Conservation (phyloP, 140 eudicot genomes). For the Anethum foeniculum region DNA sequence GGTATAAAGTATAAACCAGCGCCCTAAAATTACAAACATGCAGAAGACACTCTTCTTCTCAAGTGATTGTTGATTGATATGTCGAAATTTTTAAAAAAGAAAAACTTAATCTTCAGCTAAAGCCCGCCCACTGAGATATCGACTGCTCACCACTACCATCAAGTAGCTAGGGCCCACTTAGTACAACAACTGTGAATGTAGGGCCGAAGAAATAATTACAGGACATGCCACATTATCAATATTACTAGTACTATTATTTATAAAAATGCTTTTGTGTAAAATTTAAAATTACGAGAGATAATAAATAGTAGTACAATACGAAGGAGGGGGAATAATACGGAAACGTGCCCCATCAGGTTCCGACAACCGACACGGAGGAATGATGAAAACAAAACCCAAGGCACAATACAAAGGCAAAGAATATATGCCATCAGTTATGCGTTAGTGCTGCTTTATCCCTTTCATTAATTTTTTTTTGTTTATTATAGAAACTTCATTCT, state of each 20-base stretch:
- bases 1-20: no score
- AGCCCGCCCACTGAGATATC: background rate
- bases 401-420: background rate
- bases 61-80: background rate
- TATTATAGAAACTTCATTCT: background rate
- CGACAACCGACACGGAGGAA: conserved; percentile 8
- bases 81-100: background rate
- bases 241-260: no score
- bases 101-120: background rate
- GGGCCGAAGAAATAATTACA: background rate
- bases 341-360: background rate
- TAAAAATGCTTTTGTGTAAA: no score
- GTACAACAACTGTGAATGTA: background rate
- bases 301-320: background rate
- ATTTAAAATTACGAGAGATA: no score
- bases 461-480: background rate
- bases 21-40: no score
- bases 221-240: background rate
- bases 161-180: background rate
- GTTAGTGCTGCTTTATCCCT: background rate
- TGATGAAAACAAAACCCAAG: background rate
- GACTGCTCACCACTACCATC: background rate
- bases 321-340: background rate
- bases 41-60: no score
- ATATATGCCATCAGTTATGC: background rate